phyloP scores from a whole-genome alignment of 148 eudicot genomes.

The Persicaria maculosa region DNA sequence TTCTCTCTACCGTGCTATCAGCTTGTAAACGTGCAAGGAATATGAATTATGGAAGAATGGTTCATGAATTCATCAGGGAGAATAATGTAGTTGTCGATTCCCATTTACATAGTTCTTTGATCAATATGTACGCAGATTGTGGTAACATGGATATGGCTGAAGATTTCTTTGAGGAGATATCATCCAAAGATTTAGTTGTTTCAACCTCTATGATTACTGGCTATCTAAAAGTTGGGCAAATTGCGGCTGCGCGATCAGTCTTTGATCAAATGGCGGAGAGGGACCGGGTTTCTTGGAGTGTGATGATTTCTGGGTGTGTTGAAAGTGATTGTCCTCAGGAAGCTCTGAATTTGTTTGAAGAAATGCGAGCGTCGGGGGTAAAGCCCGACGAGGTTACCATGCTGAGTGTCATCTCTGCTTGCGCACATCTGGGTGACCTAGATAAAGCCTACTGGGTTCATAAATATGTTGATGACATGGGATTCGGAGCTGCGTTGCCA shows the following conservation, averaged over 20 bases:
- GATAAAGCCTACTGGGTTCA: conserved; percentile 46
- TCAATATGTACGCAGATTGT: conserved; percentile 14
- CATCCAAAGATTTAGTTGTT: conserved; percentile 1
- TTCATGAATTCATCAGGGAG: conserved; percentile 1
- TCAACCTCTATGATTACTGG: conserved; percentile 22
- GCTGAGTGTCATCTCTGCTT: conserved; percentile 56
- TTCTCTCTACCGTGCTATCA: conserved; percentile 5
- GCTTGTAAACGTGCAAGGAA: conserved; percentile 6
- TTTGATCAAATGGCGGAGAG: conserved; percentile 34
- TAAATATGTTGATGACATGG: conserved; percentile 21
- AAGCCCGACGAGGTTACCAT: conserved; percentile 56
- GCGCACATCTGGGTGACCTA: conserved; percentile 45
- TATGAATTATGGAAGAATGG: background rate
- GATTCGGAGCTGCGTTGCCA: conserved; percentile 15
- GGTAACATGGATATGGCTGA: background rate
- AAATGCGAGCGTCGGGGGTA: conserved; percentile 38
- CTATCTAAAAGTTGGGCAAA: conserved; percentile 22
- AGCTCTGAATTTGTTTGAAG: conserved; percentile 42
- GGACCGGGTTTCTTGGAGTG: conserved; percentile 63
- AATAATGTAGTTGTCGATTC: background rate
- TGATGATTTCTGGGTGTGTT: conserved; percentile 55
- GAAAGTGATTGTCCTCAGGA: conserved; percentile 24
- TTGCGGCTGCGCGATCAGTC: conserved; percentile 33
- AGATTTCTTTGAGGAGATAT: conserved; percentile 2
- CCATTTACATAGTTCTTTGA: conserved; percentile 21